A percentile compares a stretch with the other conserved stretches of the same genome.
Conservation (phyloP, 331 rosid genomes). For the Telfairia occidentalis region DNA sequence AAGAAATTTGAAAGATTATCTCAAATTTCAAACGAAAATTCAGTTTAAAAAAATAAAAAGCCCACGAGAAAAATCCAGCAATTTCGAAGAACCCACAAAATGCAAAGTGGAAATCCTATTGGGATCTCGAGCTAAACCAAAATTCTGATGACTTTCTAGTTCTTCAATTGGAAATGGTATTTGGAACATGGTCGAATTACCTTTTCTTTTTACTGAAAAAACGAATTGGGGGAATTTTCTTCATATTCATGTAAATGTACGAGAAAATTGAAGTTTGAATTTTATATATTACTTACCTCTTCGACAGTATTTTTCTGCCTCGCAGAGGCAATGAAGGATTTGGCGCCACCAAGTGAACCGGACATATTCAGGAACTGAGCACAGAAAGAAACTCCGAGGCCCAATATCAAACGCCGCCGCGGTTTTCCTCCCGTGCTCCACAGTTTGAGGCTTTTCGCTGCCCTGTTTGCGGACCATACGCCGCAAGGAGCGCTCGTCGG, state of each 20-base stretch:
- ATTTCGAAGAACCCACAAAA: not conserved
- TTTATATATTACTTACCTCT: constrained; percentile 37
- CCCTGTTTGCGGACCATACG: not conserved
- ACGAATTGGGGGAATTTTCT: not conserved
- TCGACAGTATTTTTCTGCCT: constrained; percentile 34
- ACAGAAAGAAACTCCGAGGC: constrained; percentile 40
- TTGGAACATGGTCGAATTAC: not conserved
- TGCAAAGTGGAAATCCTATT: not conserved
- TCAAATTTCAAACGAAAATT: constrained; percentile 7
- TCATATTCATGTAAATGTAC: not conserved
- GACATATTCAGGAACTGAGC: constrained; percentile 35
- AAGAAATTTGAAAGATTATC: not conserved
- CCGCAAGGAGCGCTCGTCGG: not conserved
- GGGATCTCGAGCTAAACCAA: not conserved
- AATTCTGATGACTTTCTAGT: not conserved
- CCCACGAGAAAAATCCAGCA: not conserved
- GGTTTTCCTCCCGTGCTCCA: constrained; percentile 24
- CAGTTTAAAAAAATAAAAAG: not conserved
- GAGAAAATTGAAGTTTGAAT: not conserved
- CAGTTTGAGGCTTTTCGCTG: constrained; percentile 12
- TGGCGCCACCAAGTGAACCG: constrained; percentile 19
- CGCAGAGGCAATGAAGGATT: constrained; percentile 54
- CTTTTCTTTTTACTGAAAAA: not conserved
- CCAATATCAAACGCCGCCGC: constrained; percentile 48
- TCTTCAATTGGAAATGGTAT: not conserved